Evolutionary conservation across 345 rosid species (phyloP).

Genomic region (Eucalyptus leucophloia): DNA sequence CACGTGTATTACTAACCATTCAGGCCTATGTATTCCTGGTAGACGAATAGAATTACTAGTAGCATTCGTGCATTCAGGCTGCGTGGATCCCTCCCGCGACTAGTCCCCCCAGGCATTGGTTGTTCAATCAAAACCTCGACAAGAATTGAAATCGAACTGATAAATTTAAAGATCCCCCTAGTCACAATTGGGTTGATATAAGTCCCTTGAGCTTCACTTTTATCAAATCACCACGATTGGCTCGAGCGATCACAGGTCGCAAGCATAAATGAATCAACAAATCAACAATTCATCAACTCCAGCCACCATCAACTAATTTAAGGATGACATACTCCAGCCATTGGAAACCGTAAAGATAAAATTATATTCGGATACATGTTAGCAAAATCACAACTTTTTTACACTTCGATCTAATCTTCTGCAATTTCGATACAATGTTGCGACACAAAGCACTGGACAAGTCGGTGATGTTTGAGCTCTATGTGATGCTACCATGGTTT

Average conservation of each 20-base stretch:
- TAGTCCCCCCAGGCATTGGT: neutral
- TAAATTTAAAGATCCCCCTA: neutral
- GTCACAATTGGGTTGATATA: neutral
- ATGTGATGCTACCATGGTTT: conserved; percentile 71
- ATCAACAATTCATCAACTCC: neutral
- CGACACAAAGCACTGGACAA: neutral
- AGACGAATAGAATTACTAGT: neutral
- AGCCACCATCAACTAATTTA: neutral
- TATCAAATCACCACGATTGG: neutral
- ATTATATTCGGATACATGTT: neutral
- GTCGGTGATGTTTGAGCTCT: neutral
- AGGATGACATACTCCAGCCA: neutral
- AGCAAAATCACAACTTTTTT: neutral
- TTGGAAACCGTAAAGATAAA: neutral
- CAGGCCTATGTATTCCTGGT: neutral
- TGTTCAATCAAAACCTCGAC: neutral
- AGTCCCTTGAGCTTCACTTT: neutral
- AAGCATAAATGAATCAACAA: neutral
- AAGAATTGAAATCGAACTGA: neutral
- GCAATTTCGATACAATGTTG: neutral
- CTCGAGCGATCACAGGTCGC: neutral
- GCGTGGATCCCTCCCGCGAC: neutral
- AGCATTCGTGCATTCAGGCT: neutral
- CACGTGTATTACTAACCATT: neutral
- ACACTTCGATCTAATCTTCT: neutral